Conservation (phyloP, 768 basidiomycete species). For the Obba rivulosa region DNA sequence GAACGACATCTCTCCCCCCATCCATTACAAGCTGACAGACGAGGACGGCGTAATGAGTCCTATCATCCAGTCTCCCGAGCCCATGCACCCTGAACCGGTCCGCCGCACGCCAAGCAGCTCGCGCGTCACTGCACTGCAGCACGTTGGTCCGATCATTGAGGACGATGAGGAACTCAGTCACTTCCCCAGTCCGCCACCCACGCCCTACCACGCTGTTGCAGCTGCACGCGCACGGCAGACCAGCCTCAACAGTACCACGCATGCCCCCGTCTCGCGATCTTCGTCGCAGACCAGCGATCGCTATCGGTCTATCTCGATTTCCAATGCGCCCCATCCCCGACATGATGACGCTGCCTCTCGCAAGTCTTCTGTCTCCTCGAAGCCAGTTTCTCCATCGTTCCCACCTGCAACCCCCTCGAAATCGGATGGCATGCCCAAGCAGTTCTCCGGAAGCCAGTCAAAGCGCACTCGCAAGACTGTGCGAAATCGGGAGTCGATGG, state of each 20-base stretch:
- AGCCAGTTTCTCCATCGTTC: slow-evolving; percentile 4
- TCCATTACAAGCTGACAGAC: background rate
- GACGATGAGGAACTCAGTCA: slow-evolving; percentile 54
- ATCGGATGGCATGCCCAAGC: background rate
- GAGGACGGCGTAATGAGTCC: slow-evolving; percentile 2
- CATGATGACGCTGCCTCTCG: slow-evolving; percentile 5
- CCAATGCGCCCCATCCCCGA: slow-evolving; percentile 16
- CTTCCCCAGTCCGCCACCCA: slow-evolving; percentile 27
- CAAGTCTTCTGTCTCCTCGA: background rate
- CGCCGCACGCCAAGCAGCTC: slow-evolving; percentile 2
- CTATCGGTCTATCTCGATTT: slow-evolving; percentile 18
- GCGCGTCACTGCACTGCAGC: slow-evolving; percentile 39
- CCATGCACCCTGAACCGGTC: background rate
- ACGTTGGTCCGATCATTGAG: slow-evolving; percentile 55
- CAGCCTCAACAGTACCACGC: slow-evolving; percentile 7
- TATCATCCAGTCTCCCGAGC: slow-evolving; percentile 3
- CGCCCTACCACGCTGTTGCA: slow-evolving; percentile 39
- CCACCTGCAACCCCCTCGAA: background rate
- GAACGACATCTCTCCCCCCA: slow-evolving; percentile 5
- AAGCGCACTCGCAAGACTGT: slow-evolving; percentile 47
- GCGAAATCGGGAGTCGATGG: slow-evolving; percentile 60
- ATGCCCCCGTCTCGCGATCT: slow-evolving; percentile 16
- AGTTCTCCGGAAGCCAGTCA: slow-evolving; percentile 30
- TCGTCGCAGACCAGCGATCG: slow-evolving; percentile 13
- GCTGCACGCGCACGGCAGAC: slow-evolving; percentile 6